Evolutionary conservation across 2,329 filamentous ascomycete genomes (phyloP), one percentile per base, ranked within the genome.

Genomic region (Fusarium sp.): DNA sequence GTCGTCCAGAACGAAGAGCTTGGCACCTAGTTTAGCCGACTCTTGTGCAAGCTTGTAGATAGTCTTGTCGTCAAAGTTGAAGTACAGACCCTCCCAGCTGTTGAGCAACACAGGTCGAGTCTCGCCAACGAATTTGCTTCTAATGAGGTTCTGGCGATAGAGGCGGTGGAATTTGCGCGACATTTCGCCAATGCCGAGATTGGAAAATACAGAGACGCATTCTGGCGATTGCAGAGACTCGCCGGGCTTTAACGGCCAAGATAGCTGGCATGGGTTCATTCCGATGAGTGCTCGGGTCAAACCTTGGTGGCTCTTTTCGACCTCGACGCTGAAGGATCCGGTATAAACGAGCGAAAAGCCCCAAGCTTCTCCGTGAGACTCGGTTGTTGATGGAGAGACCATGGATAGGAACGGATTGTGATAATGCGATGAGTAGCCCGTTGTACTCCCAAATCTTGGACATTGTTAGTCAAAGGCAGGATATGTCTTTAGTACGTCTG

Each of bases 261-360:
- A 89, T 1, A 89, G 81, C 56, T 91, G 88, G 9, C 84, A 76
- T 0, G 87, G 85, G 68, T 91, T 90, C 51, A 91, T 79, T 9
- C 89, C 89, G 3, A 91, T 77, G 15, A 88, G 76, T 2, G 88
- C 87, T 4, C 89, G 85, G 0, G 88, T 87, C 59, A 88, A 82
- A 0, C 89, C 89, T 39, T 90, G 87, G 0, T 88, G 89, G 62
- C 85, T 85, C 55, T 87, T 87, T 70, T 91, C 88, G 1, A 90
- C 84, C n/a, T 88, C 84, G 1, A 85, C 86, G 2, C 83, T 80
- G 69, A 90, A 91, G 1, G 88, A 90, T 3, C 89, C 89, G 0
- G 87, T 88, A 76, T 90, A 91, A 19, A 91, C 81, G 3, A 91
- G 82, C 1, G 87, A 89, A 75, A 91, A 91, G 0, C 88, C 89